Percentiles rank a stretch among this genome's conserved stretches.
Evolutionary conservation across 2,329 filamentous ascomycete species (phyloP).

Genomic region (Verticillium dahliae): DNA sequence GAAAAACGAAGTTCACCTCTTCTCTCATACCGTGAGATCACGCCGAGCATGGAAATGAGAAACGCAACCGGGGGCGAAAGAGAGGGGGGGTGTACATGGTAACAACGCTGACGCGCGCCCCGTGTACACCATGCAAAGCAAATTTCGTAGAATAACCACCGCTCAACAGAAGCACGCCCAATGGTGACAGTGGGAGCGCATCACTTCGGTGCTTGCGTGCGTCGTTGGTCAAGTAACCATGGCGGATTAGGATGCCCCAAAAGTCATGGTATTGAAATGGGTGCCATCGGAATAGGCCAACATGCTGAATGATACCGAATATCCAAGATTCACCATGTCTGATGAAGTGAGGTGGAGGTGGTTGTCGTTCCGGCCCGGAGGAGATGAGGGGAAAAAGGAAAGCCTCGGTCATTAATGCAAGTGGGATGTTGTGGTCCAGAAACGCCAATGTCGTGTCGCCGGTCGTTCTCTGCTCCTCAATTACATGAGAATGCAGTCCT

Average conservation of each 20-base stretch:
- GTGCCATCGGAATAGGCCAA: neutral
- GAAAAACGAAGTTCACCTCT: neutral
- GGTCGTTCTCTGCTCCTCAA: neutral
- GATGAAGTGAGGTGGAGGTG: neutral
- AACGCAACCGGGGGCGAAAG: too few species aligned
- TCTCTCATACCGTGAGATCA: neutral
- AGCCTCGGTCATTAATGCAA: slow-evolving; percentile 9
- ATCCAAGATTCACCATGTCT: neutral
- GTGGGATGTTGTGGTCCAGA: slow-evolving; percentile 2
- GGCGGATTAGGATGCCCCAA: neutral
- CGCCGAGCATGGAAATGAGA: too few species aligned
- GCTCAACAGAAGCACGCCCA: neutral
- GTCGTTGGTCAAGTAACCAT: neutral
- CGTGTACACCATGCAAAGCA: neutral
- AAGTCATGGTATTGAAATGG: neutral
- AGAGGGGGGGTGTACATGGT: neutral
- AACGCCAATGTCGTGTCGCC: slow-evolving; percentile 4
- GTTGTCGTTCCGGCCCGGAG: neutral
- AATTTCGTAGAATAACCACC: neutral
- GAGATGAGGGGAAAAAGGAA: neutral
- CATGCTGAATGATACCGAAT: neutral
- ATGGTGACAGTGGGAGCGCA: neutral
- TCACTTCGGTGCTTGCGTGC: too few species aligned
- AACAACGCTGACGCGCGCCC: neutral
- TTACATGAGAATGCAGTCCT: slow-evolving; percentile 55